Conservation (phyloP, 345 rosid genomes). For the Citrus sinensis region DNA sequence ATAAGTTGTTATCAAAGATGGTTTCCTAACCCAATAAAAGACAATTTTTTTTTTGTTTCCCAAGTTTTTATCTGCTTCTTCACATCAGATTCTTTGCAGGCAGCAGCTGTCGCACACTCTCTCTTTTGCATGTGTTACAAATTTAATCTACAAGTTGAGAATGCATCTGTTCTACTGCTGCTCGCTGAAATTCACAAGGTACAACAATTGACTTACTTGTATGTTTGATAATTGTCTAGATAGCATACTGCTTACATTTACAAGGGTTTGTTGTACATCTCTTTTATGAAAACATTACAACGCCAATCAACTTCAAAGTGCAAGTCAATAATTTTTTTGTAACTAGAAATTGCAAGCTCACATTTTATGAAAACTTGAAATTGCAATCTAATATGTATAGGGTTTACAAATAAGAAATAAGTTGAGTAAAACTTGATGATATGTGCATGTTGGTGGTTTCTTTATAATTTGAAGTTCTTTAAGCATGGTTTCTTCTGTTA, state of each 20-base stretch:
- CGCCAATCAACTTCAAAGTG: conserved; percentile 35
- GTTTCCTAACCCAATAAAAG: background rate
- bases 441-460: background rate
- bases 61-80: conserved; percentile 13
- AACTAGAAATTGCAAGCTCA: too few relatives aligned
- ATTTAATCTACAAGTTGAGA: conserved; percentile 83
- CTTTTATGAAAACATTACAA: conserved; percentile 24
- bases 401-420: background rate
- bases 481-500: conserved; percentile 2
- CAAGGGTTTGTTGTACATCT: background rate
- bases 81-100: conserved; percentile 49
- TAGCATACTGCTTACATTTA: background rate
- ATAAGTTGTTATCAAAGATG: background rate
- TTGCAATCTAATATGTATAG: background rate
- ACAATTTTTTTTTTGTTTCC: conserved; percentile 1
- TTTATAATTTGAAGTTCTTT: background rate
- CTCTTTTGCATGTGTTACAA: conserved; percentile 92
- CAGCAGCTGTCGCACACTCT: conserved; percentile 79
- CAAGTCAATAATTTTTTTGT: too few relatives aligned
- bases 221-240: conserved; percentile 4
- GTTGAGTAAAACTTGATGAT: background rate
- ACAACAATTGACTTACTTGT: background rate
- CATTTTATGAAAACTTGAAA: background rate
- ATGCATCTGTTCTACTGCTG: conserved; percentile 84
- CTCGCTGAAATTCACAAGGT: conserved; percentile 99